Evolutionary conservation across 2,329 filamentous ascomycete species (phyloP).

Genomic region (Neonectria sp.): DNA sequence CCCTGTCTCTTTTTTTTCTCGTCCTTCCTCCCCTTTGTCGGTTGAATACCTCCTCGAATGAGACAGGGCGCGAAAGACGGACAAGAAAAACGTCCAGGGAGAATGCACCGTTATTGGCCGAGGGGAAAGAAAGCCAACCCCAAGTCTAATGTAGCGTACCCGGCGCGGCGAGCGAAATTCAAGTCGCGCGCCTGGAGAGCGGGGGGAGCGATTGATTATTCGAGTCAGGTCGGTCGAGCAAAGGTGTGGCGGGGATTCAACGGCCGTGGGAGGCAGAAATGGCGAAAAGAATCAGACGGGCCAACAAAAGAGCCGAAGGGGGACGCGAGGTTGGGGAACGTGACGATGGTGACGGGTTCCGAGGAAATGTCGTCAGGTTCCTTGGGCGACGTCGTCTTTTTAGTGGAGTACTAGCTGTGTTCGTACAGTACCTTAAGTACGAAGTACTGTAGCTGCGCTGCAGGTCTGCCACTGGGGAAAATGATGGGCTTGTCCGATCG

Average conservation of each 20-base stretch:
- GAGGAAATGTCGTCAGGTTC: conserved; percentile 13
- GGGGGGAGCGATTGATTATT: conserved; percentile 35
- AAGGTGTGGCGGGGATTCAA: conserved; percentile 27
- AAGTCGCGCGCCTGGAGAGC: conserved; percentile 23
- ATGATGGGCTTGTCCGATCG: conserved; percentile 1
- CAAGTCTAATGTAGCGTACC: conserved; percentile 31
- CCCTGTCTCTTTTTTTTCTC: not conserved
- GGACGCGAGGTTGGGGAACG: not conserved
- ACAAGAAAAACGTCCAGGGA: conserved; percentile 13
- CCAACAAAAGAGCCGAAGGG: conserved; percentile 1
- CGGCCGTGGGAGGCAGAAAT: conserved; percentile 20
- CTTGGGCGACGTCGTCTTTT: conserved; percentile 3
- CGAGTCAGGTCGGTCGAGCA: conserved; percentile 45
- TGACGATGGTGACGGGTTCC: conserved; percentile 1
- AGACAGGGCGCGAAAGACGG: conserved; percentile 4
- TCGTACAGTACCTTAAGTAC: not conserved
- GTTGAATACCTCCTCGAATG: conserved; percentile 15
- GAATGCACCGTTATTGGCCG: conserved; percentile 24
- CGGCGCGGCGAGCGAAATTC: conserved; percentile 27
- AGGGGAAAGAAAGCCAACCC: conserved; percentile 13
- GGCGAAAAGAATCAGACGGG: conserved; percentile 16
- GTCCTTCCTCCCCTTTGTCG: conserved; percentile 6
- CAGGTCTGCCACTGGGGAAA: not conserved
- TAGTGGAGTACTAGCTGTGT: not conserved
- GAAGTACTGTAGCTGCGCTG: not conserved